Conservation (phyloP, 441 rosid species). For the Gossypium schwendimanii region DNA sequence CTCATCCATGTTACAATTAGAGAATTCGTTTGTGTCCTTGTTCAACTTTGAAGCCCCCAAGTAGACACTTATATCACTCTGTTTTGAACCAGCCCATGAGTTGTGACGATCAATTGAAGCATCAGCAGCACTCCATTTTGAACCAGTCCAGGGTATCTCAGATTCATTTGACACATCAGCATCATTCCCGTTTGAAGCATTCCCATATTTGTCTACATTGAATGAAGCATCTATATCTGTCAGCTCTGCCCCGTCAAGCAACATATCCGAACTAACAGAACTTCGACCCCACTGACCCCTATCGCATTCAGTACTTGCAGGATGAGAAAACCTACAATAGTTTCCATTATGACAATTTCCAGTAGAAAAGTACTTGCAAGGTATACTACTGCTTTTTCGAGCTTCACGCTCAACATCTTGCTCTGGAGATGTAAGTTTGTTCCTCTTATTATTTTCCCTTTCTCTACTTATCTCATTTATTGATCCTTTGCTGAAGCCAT, state of each 20-base stretch:
- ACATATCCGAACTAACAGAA: conserved; percentile 33
- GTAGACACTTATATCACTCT: neutral
- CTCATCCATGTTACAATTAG: conserved; percentile 29
- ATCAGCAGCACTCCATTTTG: conserved; percentile 4
- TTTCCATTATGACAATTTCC: conserved; percentile 77
- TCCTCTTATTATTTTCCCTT: conserved; percentile 41
- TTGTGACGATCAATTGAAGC: conserved; percentile 3
- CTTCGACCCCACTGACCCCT: conserved; percentile 30
- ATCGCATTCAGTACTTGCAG: conserved; percentile 45
- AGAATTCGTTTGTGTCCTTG: conserved; percentile 28
- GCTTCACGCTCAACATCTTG: conserved; percentile 42
- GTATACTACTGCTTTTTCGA: conserved; percentile 41
- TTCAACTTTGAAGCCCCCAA: conserved; percentile 21
- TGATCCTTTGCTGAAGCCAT: conserved; percentile 29
- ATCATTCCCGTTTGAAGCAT: conserved; percentile 10
- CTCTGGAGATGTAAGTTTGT: conserved; percentile 38
- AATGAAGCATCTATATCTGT: conserved; percentile 24
- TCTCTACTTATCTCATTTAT: conserved; percentile 38
- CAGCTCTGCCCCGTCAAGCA: conserved; percentile 43
- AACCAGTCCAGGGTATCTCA: conserved; percentile 14
- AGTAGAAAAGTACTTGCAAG: conserved; percentile 66
- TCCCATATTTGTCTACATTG: conserved; percentile 5
- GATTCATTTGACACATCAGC: neutral
- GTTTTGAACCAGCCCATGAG: conserved; percentile 14
- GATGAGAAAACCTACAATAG: conserved; percentile 71